Conservation (phyloP, 345 rosid genomes). For the Boechera divaricarpa region DNA sequence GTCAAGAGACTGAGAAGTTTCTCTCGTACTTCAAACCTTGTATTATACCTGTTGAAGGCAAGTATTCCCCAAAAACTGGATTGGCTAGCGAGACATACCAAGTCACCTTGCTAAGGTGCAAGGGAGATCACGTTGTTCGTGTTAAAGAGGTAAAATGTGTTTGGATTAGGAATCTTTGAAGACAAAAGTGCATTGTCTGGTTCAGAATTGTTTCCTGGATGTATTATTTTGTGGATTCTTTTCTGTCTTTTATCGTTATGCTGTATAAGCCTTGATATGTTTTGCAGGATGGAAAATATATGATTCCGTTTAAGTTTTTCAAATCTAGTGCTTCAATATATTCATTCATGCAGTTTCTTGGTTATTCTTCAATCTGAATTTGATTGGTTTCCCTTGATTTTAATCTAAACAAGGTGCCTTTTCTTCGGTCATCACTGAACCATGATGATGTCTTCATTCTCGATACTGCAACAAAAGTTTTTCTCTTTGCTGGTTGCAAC, state of each 20-base stretch:
- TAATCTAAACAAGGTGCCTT: conserved; percentile 61
- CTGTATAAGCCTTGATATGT: not conserved
- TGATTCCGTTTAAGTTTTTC: not conserved
- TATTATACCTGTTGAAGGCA: conserved; percentile 80
- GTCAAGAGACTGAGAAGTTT: conserved; percentile 79
- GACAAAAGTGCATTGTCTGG: not conserved
- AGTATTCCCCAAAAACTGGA: conserved; percentile 50
- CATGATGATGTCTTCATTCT: conserved; percentile 80
- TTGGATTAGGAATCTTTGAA: not conserved
- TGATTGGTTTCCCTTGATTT: conserved; percentile 10
- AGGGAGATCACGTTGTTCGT: conserved; percentile 80
- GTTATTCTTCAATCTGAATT: conserved; percentile 25
- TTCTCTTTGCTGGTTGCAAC: conserved; percentile 84
- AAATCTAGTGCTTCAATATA: not conserved
- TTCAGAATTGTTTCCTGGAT: not conserved
- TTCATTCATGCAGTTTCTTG: not conserved
- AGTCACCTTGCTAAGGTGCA: conserved; percentile 64
- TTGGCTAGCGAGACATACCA: conserved; percentile 50
- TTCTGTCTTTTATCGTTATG: not conserved
- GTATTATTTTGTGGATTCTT: not conserved
- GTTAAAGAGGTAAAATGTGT: conserved; percentile 75
- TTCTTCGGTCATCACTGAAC: conserved; percentile 81
- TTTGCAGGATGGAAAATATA: not conserved
- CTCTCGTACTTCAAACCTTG: conserved; percentile 89
- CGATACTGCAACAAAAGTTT: conserved; percentile 82